Evolutionary conservation across 345 rosid genomes (phyloP).

Genomic region (Arabis hirsuta): DNA sequence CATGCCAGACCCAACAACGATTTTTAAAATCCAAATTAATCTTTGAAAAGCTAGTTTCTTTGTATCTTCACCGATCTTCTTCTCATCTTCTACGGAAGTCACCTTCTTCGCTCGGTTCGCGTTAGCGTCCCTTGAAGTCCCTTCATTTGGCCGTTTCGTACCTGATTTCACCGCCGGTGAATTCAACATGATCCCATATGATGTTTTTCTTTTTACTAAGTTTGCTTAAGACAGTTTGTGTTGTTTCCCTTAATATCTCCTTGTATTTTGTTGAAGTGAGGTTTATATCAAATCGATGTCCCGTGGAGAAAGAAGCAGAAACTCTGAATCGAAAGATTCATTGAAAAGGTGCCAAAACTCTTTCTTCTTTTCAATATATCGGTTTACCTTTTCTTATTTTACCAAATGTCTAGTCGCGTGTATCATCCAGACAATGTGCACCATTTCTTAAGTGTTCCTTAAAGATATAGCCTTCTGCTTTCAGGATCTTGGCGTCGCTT

Average conservation of each 20-base stretch:
- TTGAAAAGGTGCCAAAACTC: constrained; percentile 55
- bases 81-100: too few relatives aligned
- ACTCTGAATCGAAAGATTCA: constrained; percentile 45
- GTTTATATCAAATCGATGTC: constrained; percentile 69
- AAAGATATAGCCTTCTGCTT: constrained; percentile 31
- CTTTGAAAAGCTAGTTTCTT: too few relatives aligned
- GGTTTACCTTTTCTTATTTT: not conserved
- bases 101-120: too few relatives aligned
- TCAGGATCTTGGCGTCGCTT: constrained; percentile 54
- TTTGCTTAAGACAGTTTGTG: not conserved
- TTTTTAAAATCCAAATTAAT: too few relatives aligned
- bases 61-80: too few relatives aligned
- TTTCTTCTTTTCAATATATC: not conserved
- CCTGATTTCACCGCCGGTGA: too few relatives aligned
- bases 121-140: too few relatives aligned
- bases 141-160: too few relatives aligned
- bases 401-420: not conserved
- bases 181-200: too few relatives aligned
- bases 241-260: not conserved
- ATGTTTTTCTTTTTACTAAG: constrained; percentile 1
- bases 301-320: constrained; percentile 54
- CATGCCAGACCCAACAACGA: too few relatives aligned
- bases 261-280: constrained; percentile 52
- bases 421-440: constrained; percentile 13
- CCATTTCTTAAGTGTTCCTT: constrained; percentile 23